phyloP scores from a whole-genome alignment of 2,329 filamentous ascomycete genomes.

The Emmonsiellopsis sp. region DNA sequence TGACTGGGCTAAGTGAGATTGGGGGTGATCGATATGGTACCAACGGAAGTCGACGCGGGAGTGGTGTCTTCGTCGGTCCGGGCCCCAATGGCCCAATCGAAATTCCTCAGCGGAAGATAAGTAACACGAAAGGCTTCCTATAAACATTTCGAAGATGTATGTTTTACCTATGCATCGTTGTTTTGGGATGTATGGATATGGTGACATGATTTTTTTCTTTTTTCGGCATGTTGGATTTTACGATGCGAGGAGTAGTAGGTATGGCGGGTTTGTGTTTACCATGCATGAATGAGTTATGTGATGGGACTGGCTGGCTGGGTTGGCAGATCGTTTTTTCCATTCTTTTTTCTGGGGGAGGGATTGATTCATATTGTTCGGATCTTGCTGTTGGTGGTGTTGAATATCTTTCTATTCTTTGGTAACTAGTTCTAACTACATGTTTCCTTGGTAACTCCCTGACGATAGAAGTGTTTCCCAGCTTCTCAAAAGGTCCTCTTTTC shows the following conservation, averaged over 20 bases:
- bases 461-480: too few relatives aligned
- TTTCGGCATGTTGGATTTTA: neutral
- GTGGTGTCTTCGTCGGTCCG: conserved; percentile 28
- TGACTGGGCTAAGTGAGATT: conserved; percentile 28
- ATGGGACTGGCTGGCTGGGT: neutral
- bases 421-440: too few relatives aligned
- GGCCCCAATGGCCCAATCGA: conserved; percentile 33
- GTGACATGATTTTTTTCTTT: neutral
- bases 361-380: neutral
- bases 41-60: conserved; percentile 30
- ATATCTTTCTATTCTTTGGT: too few relatives aligned
- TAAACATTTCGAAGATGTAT: conserved; percentile 23
- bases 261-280: neutral
- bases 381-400: neutral
- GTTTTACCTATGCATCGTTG: neutral
- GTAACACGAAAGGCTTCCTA: conserved; percentile 70
- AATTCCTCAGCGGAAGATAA: conserved; percentile 57
- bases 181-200: neutral
- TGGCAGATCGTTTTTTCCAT: neutral
- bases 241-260: neutral
- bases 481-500: too few relatives aligned
- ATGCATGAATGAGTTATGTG: conserved; percentile 1
- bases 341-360: neutral
- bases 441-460: too few relatives aligned
- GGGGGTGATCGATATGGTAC: conserved; percentile 17